phyloP scores from a whole-genome alignment of 225 moss, liverwort and hornwort genomes.

The Pleurozium schreberi region DNA sequence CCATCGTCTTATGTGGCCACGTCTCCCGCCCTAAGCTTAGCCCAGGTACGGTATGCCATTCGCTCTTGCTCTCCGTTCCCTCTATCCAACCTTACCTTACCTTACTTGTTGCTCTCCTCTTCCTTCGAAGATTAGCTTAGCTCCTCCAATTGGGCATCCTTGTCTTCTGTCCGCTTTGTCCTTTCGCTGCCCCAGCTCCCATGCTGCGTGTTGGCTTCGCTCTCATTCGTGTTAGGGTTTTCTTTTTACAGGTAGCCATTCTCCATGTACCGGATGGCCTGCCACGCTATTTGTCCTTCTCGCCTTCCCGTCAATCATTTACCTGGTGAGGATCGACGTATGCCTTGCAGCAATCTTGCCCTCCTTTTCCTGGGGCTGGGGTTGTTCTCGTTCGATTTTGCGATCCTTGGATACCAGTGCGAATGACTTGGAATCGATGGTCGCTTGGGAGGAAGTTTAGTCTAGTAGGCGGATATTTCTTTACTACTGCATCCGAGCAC shows the following conservation, averaged over 20 bases:
- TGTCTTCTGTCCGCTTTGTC: not conserved
- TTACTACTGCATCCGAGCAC: not conserved
- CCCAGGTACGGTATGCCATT: not conserved
- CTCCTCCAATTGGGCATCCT: not conserved
- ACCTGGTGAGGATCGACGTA: not conserved
- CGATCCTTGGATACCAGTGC: not conserved
- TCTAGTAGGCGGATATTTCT: not conserved
- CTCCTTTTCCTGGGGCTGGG: not conserved
- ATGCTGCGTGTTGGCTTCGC: not conserved
- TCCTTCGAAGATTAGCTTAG: not conserved
- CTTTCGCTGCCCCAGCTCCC: not conserved
- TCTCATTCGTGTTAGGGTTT: constrained; percentile 18
- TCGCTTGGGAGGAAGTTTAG: not conserved
- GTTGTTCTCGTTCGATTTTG: not conserved
- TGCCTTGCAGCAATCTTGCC: not conserved
- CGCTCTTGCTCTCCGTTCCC: not conserved
- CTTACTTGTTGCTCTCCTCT: not conserved
- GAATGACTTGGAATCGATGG: not conserved
- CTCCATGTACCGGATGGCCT: constrained; percentile 12
- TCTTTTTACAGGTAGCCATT: not conserved
- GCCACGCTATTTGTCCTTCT: not conserved
- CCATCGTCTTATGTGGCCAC: not conserved
- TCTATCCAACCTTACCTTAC: not conserved
- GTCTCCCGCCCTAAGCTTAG: not conserved
- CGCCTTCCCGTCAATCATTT: not conserved